Conservation (phyloP, 345 rosid species). For the Erysimum cheiranthoides region DNA sequence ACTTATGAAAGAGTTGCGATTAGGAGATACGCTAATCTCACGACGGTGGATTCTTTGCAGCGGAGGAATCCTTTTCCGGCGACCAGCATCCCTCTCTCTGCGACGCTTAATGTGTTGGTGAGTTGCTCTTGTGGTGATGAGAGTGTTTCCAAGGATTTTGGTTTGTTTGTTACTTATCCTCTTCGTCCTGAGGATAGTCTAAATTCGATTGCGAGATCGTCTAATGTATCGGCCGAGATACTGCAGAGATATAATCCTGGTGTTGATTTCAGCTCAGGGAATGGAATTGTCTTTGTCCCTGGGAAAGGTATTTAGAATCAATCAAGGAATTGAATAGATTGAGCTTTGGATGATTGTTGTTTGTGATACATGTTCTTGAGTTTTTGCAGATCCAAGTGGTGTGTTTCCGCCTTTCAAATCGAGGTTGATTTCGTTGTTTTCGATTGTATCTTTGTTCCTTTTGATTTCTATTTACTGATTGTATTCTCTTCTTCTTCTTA, state of each 20-base stretch:
- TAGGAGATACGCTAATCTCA: constrained; percentile 51
- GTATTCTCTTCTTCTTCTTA: constrained; percentile 4
- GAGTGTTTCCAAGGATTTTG: constrained; percentile 55
- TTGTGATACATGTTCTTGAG: not conserved
- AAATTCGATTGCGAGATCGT: constrained; percentile 45
- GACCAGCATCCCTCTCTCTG: constrained; percentile 48
- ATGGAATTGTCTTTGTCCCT: constrained; percentile 72
- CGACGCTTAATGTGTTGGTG: constrained; percentile 60
- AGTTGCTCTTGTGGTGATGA: constrained; percentile 76
- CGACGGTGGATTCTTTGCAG: constrained; percentile 49
- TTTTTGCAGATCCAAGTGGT: constrained; percentile 60
- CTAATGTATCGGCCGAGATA: constrained; percentile 46
- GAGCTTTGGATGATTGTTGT: not conserved
- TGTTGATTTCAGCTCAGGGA: constrained; percentile 64
- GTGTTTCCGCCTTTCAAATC: constrained; percentile 55
- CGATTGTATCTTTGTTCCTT: not conserved
- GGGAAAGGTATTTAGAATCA: constrained; percentile 57
- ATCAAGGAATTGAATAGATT: not conserved
- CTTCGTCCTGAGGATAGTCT: constrained; percentile 59
- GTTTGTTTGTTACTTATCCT: constrained; percentile 75
- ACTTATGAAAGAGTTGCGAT: constrained; percentile 48
- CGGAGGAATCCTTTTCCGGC: constrained; percentile 44
- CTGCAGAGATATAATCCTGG: constrained; percentile 63
- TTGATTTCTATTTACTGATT: constrained; percentile 11
- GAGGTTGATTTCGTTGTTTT: constrained; percentile 49